Evolutionary conservation across 805 yeast species (phyloP).

Genomic region (Peterozyma xylosa): DNA sequence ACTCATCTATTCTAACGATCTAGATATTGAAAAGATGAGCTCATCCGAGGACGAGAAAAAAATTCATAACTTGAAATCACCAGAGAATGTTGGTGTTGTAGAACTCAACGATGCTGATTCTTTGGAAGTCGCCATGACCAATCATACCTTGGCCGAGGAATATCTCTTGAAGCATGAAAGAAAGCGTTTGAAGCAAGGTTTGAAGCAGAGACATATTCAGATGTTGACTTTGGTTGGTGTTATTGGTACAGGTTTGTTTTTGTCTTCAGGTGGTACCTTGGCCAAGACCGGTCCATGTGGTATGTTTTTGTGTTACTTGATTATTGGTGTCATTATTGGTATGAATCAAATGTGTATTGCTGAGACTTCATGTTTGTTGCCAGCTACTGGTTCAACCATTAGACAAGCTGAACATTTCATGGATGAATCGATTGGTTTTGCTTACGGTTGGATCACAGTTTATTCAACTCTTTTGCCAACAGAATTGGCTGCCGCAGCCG

Average conservation of each 20-base stretch:
- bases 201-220: constrained; percentile 29
- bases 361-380: constrained; percentile 29
- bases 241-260: constrained; percentile 46
- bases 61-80: too few species aligned
- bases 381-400: constrained; percentile 27
- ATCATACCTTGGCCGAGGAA: constrained; percentile 5
- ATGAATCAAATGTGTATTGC: constrained; percentile 19
- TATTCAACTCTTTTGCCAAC: constrained; percentile 28
- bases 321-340: constrained; percentile 31
- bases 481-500: constrained; percentile 40
- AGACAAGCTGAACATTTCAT: constrained; percentile 29
- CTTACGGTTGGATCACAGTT: constrained; percentile 36
- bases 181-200: constrained; percentile 7
- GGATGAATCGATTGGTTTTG: constrained; percentile 39
- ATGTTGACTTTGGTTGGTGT: constrained; percentile 42
- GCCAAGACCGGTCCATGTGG: constrained; percentile 46
- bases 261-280: constrained; percentile 45
- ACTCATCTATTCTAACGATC: too few species aligned
- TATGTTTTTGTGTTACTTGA: constrained; percentile 37
- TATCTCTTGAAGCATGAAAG: constrained; percentile 8
- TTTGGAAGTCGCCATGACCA: constrained; percentile 8
- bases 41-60: too few species aligned
- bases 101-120: constrained; percentile 8
- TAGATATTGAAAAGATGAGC: too few species aligned
- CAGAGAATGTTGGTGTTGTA: constrained; percentile 2